Evolutionary conservation across 2,329 filamentous ascomycete genomes (phyloP), one percentile per base, ranked within the genome.

Genomic region (Microdochium bolleyi): DNA sequence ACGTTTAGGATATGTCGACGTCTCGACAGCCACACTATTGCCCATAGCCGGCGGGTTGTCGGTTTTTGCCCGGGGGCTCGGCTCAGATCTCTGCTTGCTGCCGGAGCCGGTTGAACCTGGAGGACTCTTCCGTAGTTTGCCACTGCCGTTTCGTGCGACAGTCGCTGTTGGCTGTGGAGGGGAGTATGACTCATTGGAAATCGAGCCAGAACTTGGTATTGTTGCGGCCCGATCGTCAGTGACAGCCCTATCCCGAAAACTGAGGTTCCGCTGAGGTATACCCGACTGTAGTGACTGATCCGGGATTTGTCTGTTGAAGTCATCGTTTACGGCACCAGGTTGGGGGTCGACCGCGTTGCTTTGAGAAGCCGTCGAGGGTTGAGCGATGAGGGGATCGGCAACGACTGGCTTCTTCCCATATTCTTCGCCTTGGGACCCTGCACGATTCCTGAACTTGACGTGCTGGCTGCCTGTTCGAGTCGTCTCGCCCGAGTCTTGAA

Each of bases 161-260:
- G 71, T 67, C 16, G 49, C 25, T 24, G 56, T 59, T 11, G 27
- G 5, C 30, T 57, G 56, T 37, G 60, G 62, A 24, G 60, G 58
- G n/a, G 57, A 57, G n/a, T 57, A 51, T 16, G 60, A 58, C 3
- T 61, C 63, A 19, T 21, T 19, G 5, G 16, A 11, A 5, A 13
- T 19, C 9, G 41, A 19, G 9, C 9, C 41, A 21, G 9, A 5
- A 24, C 60, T 64, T 2, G 70, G 65, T 10, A 70, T 56, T 16
- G 66, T 64, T 41, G 71, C 58, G 21, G 77, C 73, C 49, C 72
- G 72, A 13, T 46, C 41, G 13, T 46, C 41, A 55, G 70, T 72
- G 2, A 70, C 73, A 7, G 80, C 73, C 51, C 79, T 75, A 57
- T 84, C 81, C n/a, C 80, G 78, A 64, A 82, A 81, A 64, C 81